Evolutionary conservation across 2,329 filamentous ascomycete genomes (phyloP).

Genomic region (Elsinoe ampelina): DNA sequence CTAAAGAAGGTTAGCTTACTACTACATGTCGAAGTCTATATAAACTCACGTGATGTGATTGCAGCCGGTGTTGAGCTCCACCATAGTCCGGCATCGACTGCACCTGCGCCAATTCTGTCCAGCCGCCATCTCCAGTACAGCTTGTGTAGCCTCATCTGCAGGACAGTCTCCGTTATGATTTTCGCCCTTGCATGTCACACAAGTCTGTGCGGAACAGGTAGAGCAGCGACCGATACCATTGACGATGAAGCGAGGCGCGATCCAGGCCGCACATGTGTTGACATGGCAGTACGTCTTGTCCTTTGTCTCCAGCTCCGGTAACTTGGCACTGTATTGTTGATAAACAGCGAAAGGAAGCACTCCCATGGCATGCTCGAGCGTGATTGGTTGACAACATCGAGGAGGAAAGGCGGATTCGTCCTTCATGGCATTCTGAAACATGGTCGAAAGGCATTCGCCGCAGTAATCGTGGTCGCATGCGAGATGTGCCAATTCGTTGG

Average conservation of each 20-base stretch:
- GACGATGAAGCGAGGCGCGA: constrained; percentile 27
- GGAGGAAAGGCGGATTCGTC: constrained; percentile 47
- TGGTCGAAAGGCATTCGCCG: constrained; percentile 33
- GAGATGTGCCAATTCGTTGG: neutral
- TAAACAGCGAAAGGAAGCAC: constrained; percentile 31
- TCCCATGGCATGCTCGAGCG: constrained; percentile 23
- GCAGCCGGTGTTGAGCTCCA: constrained; percentile 45
- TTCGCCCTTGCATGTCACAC: constrained; percentile 39
- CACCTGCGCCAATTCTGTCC: constrained; percentile 46
- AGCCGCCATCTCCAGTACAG: constrained; percentile 34
- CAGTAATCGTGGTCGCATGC: constrained; percentile 35
- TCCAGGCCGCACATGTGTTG: constrained; percentile 38
- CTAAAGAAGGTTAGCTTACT: constrained; percentile 12
- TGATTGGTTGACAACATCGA: constrained; percentile 41
- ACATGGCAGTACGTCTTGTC: constrained; percentile 44
- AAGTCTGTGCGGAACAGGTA: constrained; percentile 38
- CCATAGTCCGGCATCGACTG: constrained; percentile 34
- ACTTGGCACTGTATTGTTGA: constrained; percentile 33
- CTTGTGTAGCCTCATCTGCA: constrained; percentile 11
- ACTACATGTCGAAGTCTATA: neutral
- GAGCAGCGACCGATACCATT: constrained; percentile 33
- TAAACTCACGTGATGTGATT: constrained; percentile 47
- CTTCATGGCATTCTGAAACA: constrained; percentile 35
- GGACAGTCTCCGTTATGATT: constrained; percentile 13
- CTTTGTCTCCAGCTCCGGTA: constrained; percentile 38